Conservation (phyloP, 345 rosid species). For the Citrus trifoliata region DNA sequence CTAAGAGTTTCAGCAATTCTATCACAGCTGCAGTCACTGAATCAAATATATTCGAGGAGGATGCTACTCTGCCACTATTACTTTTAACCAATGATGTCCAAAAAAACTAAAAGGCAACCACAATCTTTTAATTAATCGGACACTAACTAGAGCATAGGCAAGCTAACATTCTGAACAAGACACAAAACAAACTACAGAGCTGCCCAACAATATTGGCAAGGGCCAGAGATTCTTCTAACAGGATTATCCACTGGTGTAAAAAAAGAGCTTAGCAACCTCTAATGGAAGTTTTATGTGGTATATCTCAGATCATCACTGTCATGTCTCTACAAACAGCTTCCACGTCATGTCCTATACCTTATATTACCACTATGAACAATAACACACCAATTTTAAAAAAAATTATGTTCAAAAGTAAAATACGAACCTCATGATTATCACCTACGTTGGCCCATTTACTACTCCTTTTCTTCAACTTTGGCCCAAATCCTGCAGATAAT, state of each 20-base stretch:
- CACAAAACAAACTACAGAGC: background rate
- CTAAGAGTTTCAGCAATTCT: background rate
- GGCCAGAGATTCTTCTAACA: background rate
- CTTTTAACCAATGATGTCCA: background rate
- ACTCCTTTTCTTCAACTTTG: constrained; percentile 63
- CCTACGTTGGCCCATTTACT: constrained; percentile 38
- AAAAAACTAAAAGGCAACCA: background rate
- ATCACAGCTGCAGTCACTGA: background rate
- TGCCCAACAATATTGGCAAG: background rate
- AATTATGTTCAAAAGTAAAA: background rate
- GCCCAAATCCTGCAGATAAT: constrained; percentile 88
- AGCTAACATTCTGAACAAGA: background rate
- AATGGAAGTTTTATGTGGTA: background rate
- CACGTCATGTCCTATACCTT: background rate
- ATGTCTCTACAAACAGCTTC: background rate
- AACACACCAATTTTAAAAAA: background rate
- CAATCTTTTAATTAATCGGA: background rate
- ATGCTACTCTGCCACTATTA: background rate
- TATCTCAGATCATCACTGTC: background rate
- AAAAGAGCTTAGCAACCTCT: background rate
- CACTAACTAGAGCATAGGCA: background rate
- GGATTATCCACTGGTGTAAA: background rate
- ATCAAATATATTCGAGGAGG: background rate
- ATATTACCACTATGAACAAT: background rate
- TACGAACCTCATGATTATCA: constrained; percentile 64